Evolutionary conservation across 805 yeast genomes (phyloP), one percentile per base, ranked within the genome.

Genomic region (Yarrowia deformans): DNA sequence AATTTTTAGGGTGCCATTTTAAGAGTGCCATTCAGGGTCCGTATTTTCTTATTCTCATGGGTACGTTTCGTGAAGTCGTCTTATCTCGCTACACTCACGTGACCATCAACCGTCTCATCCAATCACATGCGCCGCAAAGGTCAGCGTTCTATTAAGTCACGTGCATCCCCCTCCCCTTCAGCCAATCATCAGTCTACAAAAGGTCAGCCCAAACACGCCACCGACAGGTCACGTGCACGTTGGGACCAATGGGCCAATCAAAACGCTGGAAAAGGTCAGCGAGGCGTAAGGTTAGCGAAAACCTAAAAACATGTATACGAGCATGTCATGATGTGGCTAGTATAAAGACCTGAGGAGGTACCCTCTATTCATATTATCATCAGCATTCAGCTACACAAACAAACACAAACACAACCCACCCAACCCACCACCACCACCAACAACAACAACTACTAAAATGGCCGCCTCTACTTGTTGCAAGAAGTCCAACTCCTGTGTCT

Each of bases 401-500:
- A 23, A 23, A 52, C 58, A 52, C 43, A 23, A 54, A 37, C 61
- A 39, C 34, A 37, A 35, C n/a, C 29, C 61, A 40, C 23, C 32
- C 61, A 39, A 39, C 45, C 61, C 40, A 39, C 35, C 29, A n/a
- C 1, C 50, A 14, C 52, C 34, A 37, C 16, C 48, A 18, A 50
- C 60, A 18, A 1, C 29, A 9, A 40, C 63, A 55, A 9, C 32
- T 39, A 52, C 23, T 8, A 63, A 35, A 63, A 49, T 49, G 56
- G 56, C 56, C 56, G 55, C 68, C 56, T 63, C 68, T 39, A 63
- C 55, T 70, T 80, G 82, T 79, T 80, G 82, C 79, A 75, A 77
- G 74, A 71, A 74, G 68, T 76, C 83, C 70, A 79, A 83, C 74
- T 74, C 82, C 72, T 86, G 89, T 77, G 83, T 84, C 74, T 86